Percentiles rank a stretch among this genome's conserved stretches.
Conservation (phyloP, 2,329 filamentous ascomycete genomes). For the Fonsecaea pedrosoi region DNA sequence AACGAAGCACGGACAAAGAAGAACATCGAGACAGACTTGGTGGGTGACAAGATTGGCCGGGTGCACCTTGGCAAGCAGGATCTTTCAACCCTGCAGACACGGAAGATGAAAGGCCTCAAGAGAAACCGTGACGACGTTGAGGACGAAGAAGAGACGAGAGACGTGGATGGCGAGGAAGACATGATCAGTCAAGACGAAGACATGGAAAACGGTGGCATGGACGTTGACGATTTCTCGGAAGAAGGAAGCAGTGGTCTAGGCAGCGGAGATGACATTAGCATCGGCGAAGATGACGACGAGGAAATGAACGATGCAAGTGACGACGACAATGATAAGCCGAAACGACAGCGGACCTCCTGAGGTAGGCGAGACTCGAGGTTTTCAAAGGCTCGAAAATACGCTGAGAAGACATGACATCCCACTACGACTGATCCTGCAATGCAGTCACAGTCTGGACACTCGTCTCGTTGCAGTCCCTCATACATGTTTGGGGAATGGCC, state of each 20-base stretch:
- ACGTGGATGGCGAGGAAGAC: conserved; percentile 36
- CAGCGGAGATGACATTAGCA: conserved; percentile 39
- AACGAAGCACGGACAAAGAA: conserved; percentile 76
- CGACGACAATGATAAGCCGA: conserved; percentile 36
- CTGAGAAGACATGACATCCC: neutral
- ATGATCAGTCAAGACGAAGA: conserved; percentile 38
- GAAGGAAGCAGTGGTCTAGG: conserved; percentile 32
- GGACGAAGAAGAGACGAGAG: conserved; percentile 48
- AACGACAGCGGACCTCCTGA: conserved; percentile 37
- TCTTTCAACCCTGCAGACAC: conserved; percentile 82
- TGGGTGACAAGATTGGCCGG: conserved; percentile 95
- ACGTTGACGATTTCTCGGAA: conserved; percentile 50
- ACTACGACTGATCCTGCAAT: neutral
- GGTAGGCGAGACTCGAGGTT: neutral
- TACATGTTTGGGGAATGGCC: neutral
- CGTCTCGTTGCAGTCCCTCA: neutral
- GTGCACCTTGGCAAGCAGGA: conserved; percentile 93
- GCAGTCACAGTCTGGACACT: neutral
- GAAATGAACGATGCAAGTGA: conserved; percentile 34
- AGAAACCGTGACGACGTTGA: conserved; percentile 71
- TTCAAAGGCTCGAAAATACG: neutral
- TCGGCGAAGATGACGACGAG: conserved; percentile 39
- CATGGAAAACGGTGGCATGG: conserved; percentile 38
- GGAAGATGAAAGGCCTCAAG: conserved; percentile 99
- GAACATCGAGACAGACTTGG: conserved; percentile 88